Base-by-base conservation (phyloP, 768 basidiomycete genomes). In the Macrolepiota albuminosa region DNA sequence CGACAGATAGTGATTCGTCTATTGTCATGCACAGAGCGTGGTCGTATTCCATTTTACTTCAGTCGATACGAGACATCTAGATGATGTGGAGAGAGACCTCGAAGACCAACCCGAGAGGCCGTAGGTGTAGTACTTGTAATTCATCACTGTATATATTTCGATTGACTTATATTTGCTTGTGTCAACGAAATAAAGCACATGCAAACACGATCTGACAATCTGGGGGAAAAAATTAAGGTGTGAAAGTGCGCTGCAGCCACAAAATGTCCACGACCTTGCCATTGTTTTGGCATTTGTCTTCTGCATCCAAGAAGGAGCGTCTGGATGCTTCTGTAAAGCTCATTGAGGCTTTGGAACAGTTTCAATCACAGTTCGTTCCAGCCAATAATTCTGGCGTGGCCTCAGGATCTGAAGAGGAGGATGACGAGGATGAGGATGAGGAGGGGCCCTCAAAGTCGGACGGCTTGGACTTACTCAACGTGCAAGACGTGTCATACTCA, bases 281-380 rank as follows among this genome's bases (percentile, higher is more conserved):
- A 14, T 81, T 97, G 37, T 98, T 95, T 81, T 97, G 95, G 95
- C 80, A 94, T 71, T 79, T 98, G 56, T 95, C 95, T 16, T 92
- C 91, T 2, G 76, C 84, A 1, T 84, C 83, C 21, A 92, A 86
- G 75, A 85, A 87, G 58, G 87, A 92, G 61, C 87, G 95, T 9
- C 68, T 96, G 39, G 85, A 88, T 65, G 89, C 95, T 14, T 95
- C 95, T 2, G 87, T 90, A 33, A 90, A 93, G 70, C 86, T 98
- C 54, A 72, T 96, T 59, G 76, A 78, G 18, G 79, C 91, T 21
- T 82, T 98, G 65, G 89, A 95, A 74, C 86, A 88, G 63, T 95
- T 97, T 68, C 95, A 98, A 74, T 71, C 81, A 6, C 78, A 82
- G 53, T 89, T 85, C 66, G 71, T 76, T 47, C 80, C 82, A 16